phyloP scores from a whole-genome alignment of 495 filamentous ascomycete species.

The Lepraria neglecta region DNA sequence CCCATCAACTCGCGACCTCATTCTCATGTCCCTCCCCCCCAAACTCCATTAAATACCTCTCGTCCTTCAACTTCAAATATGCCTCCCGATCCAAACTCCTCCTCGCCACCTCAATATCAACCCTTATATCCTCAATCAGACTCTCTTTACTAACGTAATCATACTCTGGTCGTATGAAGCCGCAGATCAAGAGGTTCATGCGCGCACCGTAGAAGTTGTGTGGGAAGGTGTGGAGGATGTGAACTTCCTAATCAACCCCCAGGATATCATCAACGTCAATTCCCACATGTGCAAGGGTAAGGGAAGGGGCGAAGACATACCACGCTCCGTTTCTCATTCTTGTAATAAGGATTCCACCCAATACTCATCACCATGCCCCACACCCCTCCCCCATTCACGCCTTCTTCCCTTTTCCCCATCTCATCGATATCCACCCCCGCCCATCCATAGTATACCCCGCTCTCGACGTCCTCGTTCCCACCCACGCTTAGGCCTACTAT shows the following conservation, averaged over 20 bases:
- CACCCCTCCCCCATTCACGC: constrained; percentile 33
- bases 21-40: constrained; percentile 21
- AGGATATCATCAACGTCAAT: too few species aligned
- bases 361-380: constrained; percentile 91
- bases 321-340: constrained; percentile 72
- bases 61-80: constrained; percentile 54
- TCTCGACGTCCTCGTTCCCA: constrained; percentile 62
- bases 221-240: constrained; percentile 69
- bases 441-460: constrained; percentile 90
- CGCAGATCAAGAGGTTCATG: constrained; percentile 73
- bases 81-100: constrained; percentile 61
- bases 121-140: constrained; percentile 77
- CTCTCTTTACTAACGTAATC: constrained; percentile 81
- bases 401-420: constrained; percentile 8
- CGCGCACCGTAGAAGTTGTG: constrained; percentile 76
- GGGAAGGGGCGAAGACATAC: constrained; percentile 31
- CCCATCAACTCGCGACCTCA: constrained; percentile 8
- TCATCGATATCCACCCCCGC: constrained; percentile 50
- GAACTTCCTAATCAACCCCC: constrained; percentile 58
- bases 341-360: constrained; percentile 94
- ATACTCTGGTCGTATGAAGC: constrained; percentile 81
- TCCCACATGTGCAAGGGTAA: background rate
- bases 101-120: constrained; percentile 79
- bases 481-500: constrained; percentile 60
- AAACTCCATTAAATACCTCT: constrained; percentile 34